phyloP scores from a whole-genome alignment of 208 protist genomes.

The Tetramitus jugosus region DNA sequence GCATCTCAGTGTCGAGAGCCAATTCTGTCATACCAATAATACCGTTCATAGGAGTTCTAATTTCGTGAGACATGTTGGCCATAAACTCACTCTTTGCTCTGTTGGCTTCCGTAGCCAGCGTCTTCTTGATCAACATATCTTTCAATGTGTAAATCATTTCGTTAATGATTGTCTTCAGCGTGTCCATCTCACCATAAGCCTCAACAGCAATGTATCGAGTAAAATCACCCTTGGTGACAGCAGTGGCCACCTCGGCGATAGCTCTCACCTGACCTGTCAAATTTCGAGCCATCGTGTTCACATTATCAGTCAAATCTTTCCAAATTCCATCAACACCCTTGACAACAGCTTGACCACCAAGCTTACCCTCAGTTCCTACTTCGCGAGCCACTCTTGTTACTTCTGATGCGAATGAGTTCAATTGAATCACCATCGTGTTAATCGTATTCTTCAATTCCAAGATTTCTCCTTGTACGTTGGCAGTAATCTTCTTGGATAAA shows the following conservation, averaged over 20 bases:
- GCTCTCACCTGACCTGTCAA: constrained; percentile 33
- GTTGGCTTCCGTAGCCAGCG: constrained; percentile 26
- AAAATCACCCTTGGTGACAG: constrained; percentile 39
- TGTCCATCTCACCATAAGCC: constrained; percentile 34
- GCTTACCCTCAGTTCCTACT: constrained; percentile 36
- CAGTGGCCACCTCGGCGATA: constrained; percentile 36
- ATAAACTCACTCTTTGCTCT: constrained; percentile 41
- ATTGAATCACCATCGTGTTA: constrained; percentile 41
- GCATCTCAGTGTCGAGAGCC: constrained; percentile 4
- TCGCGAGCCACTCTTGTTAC: constrained; percentile 20
- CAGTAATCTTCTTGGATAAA: constrained; percentile 33
- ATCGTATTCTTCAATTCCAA: constrained; percentile 36
- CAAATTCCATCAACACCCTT: constrained; percentile 35
- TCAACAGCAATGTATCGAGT: constrained; percentile 36
- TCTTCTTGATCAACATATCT: constrained; percentile 33
- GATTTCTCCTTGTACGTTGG: constrained; percentile 35
- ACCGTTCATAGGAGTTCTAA: constrained; percentile 48
- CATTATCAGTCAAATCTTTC: constrained; percentile 39
- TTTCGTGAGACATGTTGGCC: constrained; percentile 45
- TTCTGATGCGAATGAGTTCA: constrained; percentile 37
- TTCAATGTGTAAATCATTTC: constrained; percentile 40
- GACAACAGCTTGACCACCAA: constrained; percentile 36
- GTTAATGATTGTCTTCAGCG: constrained; percentile 36
- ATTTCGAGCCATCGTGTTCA: constrained; percentile 42
- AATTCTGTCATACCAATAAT: constrained; percentile 39